Base-by-base conservation (phyloP, 495 filamentous ascomycete species). In the Filosporella fistucella region DNA sequence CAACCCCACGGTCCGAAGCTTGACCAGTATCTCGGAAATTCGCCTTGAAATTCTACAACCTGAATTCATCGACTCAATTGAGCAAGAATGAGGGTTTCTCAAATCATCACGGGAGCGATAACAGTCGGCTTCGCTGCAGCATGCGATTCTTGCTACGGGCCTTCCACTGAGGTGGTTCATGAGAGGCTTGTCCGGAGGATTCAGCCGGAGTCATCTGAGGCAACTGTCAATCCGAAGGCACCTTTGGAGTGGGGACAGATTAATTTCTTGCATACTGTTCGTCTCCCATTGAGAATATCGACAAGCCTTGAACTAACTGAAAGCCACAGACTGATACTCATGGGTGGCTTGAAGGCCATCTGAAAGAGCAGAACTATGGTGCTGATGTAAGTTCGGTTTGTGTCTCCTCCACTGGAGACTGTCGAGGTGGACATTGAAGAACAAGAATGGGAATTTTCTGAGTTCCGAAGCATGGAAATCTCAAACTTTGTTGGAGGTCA, bases 301-400 rank as follows among this genome's bases (percentile, higher is more conserved):
- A 6, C n/a, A 5, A 12, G 4, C 13, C 13, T 20, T 33, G 16
- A 41, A 18, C 46, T 49, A 11, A 49, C 25, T 41, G 11, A 3
- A 8, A 17, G 13, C 12, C 36, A 23, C 10, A 36, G 50, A 45
- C 35, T n/a, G 36, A 47, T 29, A 47, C 42, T n/a, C 43, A 97
- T 72, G 89, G 93, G 56, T 97, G 91, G 91, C 81, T 91, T 52
- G 89, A 78, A 12, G 91, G 91, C 18, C 91, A 97, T 74, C 68
- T 96, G 4, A 83, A 87, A 66, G 93, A 97, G 68, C 73, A 89
- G 2, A 89, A 88, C 16, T 98, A 87, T 64, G 89, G 88, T 14
- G 93, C 89, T 28, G 91, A 98, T 63, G 96, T 91, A 85, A 93
- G 91, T 34, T n/a, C n/a, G n/a, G 91, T 96, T 67, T 98, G 96